Percentiles rank a stretch among this genome's conserved stretches.
Conservation (phyloP, 2,329 filamentous ascomycete genomes). For the Trichoderma asperellum region DNA sequence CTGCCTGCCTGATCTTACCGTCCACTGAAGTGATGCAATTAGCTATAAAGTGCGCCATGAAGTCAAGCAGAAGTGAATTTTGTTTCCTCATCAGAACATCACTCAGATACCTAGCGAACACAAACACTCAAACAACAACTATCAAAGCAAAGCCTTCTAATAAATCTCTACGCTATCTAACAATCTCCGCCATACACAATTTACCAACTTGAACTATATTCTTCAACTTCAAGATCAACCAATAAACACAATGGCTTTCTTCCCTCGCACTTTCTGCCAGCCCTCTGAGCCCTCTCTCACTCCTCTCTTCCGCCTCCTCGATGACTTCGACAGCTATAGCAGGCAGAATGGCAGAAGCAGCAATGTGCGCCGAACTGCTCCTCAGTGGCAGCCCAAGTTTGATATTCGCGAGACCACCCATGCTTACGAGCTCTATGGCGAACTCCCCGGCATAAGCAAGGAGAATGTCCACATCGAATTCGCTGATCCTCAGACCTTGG, state of each 20-base stretch:
- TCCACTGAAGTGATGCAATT: conserved; percentile 29
- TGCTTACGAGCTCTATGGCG: conserved; percentile 76
- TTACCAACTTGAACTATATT: background rate
- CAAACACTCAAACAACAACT: conserved; percentile 32
- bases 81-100: conserved; percentile 33
- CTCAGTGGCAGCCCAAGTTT: conserved; percentile 74
- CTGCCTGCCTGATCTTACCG: conserved; percentile 33
- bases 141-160: background rate
- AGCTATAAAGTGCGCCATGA: conserved; percentile 40
- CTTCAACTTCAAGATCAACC: conserved; percentile 8
- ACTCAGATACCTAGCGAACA: conserved; percentile 33
- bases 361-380: conserved; percentile 40
- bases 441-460: conserved; percentile 75
- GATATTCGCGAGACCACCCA: conserved; percentile 73
- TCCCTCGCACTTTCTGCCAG: conserved; percentile 57
- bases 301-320: conserved; percentile 66
- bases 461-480: conserved; percentile 79
- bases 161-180: background rate
- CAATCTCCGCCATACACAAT: background rate
- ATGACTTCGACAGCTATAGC: conserved; percentile 64
- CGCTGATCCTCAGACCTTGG: conserved; percentile 73
- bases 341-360: conserved; percentile 42
- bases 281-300: conserved; percentile 58
- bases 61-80: conserved; percentile 2
- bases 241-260: conserved; percentile 58